Percentiles rank a stretch among this genome's conserved stretches.
These are phyloP conservation scores for Dipodascus geniculatus DNA, from an alignment of 805 yeast species.

Conservation along the genomic window DNA sequence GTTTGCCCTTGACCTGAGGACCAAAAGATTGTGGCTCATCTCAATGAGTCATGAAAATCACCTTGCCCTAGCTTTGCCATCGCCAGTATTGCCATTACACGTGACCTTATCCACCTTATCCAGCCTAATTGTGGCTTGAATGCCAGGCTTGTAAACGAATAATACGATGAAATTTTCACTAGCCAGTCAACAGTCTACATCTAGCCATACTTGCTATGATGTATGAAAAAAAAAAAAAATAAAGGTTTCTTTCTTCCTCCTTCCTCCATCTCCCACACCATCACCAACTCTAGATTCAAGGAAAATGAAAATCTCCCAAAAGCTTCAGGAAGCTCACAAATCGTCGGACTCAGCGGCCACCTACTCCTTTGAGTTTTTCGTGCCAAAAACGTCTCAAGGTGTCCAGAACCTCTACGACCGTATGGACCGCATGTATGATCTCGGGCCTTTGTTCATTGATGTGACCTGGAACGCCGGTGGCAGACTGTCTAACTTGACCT, in stretches of 20 bases:
- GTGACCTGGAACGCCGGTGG: constrained; percentile 99
- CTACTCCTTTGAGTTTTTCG: constrained; percentile 92
- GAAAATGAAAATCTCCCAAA: constrained; percentile 36
- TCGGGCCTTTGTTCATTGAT: constrained; percentile 85
- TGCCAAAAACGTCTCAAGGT: constrained; percentile 95
- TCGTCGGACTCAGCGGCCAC: constrained; percentile 37
- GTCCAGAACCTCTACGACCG: constrained; percentile 92
- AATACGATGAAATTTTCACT: neutral
- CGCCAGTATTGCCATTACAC: neutral
- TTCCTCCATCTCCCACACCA: neutral
- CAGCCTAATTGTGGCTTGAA: neutral
- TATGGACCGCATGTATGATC: constrained; percentile 93
- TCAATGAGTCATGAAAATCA: neutral
- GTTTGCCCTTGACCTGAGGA: too few species aligned
- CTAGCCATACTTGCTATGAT: neutral
- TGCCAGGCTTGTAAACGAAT: neutral
- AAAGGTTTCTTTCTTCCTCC: neutral
- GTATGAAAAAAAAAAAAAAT: neutral
- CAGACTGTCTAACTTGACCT: constrained; percentile 65
- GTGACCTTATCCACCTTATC: neutral
- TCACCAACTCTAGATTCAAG: neutral
- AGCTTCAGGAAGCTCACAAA: constrained; percentile 31
- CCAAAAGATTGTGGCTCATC: neutral
- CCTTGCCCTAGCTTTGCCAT: too few species aligned
- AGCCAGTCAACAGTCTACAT: neutral